Evolutionary conservation across 257 asterid species (phyloP).

Genomic region (Solanum rostratum): DNA sequence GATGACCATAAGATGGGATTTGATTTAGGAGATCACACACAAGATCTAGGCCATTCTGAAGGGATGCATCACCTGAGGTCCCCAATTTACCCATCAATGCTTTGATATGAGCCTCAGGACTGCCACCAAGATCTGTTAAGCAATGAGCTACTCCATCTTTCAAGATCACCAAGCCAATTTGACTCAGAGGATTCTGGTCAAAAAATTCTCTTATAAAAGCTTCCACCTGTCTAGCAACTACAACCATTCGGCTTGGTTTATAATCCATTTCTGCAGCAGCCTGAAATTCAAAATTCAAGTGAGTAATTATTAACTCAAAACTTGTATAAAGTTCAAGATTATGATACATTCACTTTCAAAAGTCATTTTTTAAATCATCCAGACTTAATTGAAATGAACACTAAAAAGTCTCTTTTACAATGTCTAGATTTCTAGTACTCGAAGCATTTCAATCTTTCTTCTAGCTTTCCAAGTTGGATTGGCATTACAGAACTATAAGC

Average conservation of each 20-base stretch:
- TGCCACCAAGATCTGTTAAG: slow-evolving; percentile 90
- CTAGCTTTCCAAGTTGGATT: not conserved
- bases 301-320: not conserved
- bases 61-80: slow-evolving; percentile 89
- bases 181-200: slow-evolving; percentile 89
- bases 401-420: not conserved
- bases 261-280: slow-evolving; percentile 85
- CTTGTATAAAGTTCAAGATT: not conserved
- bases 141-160: slow-evolving; percentile 84
- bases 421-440: not conserved
- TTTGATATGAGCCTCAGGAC: slow-evolving; percentile 91
- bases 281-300: slow-evolving; percentile 28
- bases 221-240: slow-evolving; percentile 78
- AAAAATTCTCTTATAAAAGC: slow-evolving; percentile 92
- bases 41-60: slow-evolving; percentile 87
- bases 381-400: not conserved
- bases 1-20: slow-evolving; percentile 90
- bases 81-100: slow-evolving; percentile 87
- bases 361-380: not conserved
- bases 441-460: not conserved
- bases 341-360: not conserved
- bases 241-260: slow-evolving; percentile 86
- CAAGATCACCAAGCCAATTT: slow-evolving; percentile 60
- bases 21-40: slow-evolving; percentile 67
- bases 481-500: not conserved